phyloP scores from a whole-genome alignment of 495 filamentous ascomycete genomes.

The Lasiosphaeria hispida region DNA sequence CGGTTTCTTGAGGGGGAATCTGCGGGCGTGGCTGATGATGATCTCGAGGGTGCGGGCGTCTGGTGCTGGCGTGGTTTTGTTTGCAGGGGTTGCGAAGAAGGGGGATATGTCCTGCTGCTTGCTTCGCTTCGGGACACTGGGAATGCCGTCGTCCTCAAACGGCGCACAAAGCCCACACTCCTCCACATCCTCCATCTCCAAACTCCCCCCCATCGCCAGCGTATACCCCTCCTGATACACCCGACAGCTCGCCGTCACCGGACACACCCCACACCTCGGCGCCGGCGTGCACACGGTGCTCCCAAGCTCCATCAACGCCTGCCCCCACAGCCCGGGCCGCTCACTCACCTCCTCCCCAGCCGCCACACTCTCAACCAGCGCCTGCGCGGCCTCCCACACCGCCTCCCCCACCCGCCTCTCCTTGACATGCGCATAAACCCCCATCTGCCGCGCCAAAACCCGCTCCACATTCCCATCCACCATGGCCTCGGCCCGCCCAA shows the following conservation, averaged over 20 bases:
- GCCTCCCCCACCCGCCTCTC: constrained; percentile 36
- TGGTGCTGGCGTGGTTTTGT: not conserved
- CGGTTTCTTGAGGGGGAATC: constrained; percentile 38
- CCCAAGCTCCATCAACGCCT: constrained; percentile 49
- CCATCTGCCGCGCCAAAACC: constrained; percentile 45
- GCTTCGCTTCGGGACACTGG: too few species aligned
- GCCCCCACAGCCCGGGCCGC: constrained; percentile 44
- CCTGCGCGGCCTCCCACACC: constrained; percentile 44
- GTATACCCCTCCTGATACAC: constrained; percentile 39
- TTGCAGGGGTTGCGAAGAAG: constrained; percentile 25
- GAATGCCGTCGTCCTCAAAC: constrained; percentile 29
- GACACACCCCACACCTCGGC: constrained; percentile 42
- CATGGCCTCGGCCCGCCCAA: constrained; percentile 41
- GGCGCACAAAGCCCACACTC: constrained; percentile 42
- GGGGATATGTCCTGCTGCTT: constrained; percentile 22
- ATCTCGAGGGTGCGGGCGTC: constrained; percentile 15
- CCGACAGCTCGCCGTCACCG: constrained; percentile 41
- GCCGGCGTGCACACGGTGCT: constrained; percentile 48
- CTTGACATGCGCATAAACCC: constrained; percentile 41
- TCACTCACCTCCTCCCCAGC: constrained; percentile 28
- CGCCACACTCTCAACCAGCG: constrained; percentile 37
- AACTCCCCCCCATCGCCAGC: constrained; percentile 21
- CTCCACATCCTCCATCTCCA: constrained; percentile 35
- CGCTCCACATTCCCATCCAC: constrained; percentile 50
- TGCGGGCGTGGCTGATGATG: constrained; percentile 38